Conservation (phyloP, 2,329 filamentous ascomycete species). For the Aspergillus glaucus region DNA sequence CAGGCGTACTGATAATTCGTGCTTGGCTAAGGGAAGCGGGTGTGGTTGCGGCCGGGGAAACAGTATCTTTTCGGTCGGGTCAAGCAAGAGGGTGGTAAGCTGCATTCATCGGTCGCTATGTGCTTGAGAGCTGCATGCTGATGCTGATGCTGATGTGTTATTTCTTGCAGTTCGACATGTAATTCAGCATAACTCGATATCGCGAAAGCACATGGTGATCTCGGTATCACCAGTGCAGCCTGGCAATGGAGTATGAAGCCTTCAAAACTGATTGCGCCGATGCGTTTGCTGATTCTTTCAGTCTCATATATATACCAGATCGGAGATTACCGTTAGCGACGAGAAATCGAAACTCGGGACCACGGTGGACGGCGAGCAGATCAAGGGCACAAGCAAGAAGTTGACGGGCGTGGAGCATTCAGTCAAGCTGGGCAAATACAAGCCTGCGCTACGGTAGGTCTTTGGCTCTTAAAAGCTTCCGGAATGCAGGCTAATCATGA, state of each 20-base stretch:
- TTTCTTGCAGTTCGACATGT: slow-evolving; percentile 54
- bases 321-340: slow-evolving; percentile 68
- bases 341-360: slow-evolving; percentile 81
- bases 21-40: slow-evolving; percentile 52
- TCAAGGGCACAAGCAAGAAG: slow-evolving; percentile 56
- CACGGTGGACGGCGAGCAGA: slow-evolving; percentile 63
- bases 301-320: slow-evolving; percentile 60
- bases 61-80: slow-evolving; percentile 81
- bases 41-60: slow-evolving; percentile 83
- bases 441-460: slow-evolving; percentile 44
- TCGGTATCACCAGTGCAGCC: slow-evolving; percentile 59
- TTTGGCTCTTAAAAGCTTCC: background rate
- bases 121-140: background rate
- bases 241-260: slow-evolving; percentile 57
- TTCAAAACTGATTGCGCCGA: background rate
- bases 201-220: slow-evolving; percentile 79
- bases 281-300: slow-evolving; percentile 25
- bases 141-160: background rate
- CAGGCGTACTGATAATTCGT: slow-evolving; percentile 1
- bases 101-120: background rate
- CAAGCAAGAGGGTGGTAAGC: slow-evolving; percentile 52
- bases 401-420: slow-evolving; percentile 55
- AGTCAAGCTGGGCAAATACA: slow-evolving; percentile 67
- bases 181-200: slow-evolving; percentile 76
- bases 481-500: slow-evolving; percentile 3